Conservation (phyloP, 2,329 filamentous ascomycete species). For the Clarireedia homoeocarpa region DNA sequence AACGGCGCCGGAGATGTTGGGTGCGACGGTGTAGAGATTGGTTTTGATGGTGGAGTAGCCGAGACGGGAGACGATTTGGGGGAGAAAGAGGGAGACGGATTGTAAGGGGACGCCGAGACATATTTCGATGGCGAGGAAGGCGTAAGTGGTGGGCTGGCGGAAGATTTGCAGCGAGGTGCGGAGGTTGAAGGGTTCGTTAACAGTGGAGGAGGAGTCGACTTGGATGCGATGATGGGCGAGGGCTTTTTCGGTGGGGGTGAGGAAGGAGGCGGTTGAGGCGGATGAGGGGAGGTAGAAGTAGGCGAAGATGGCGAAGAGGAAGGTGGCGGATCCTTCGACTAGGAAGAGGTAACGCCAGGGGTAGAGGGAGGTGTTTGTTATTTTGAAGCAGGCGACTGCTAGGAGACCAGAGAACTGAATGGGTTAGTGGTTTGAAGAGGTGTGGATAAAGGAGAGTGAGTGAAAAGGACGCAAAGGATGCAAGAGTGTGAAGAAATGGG, state of each 20-base stretch:
- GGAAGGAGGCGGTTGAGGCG: constrained; percentile 25
- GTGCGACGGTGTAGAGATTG: constrained; percentile 75
- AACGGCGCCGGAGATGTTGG: constrained; percentile 65
- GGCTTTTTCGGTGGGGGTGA: constrained; percentile 27
- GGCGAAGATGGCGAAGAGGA: constrained; percentile 28
- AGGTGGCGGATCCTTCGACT: constrained; percentile 31
- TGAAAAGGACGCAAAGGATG: neutral
- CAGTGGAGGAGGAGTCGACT: constrained; percentile 56
- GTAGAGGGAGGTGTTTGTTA: constrained; percentile 39
- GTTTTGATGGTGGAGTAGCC: constrained; percentile 48
- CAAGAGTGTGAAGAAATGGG: too few relatives aligned
- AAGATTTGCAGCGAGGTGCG: constrained; percentile 45
- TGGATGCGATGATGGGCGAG: constrained; percentile 30
- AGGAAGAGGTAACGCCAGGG: constrained; percentile 46
- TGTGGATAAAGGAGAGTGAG: neutral
- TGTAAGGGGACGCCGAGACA: constrained; percentile 53
- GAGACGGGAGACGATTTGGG: constrained; percentile 45
- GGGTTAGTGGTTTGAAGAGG: constrained; percentile 32
- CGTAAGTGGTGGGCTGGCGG: constrained; percentile 34
- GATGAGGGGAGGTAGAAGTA: constrained; percentile 31
- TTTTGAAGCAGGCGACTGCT: constrained; percentile 41
- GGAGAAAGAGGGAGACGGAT: constrained; percentile 45
- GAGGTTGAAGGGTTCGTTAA: constrained; percentile 45
- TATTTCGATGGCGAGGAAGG: constrained; percentile 46
- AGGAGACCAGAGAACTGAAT: constrained; percentile 47